Evolutionary conservation across 805 yeast species (phyloP), one percentile per base, ranked within the genome.

Genomic region (Barnettozyma wickerhamii): DNA sequence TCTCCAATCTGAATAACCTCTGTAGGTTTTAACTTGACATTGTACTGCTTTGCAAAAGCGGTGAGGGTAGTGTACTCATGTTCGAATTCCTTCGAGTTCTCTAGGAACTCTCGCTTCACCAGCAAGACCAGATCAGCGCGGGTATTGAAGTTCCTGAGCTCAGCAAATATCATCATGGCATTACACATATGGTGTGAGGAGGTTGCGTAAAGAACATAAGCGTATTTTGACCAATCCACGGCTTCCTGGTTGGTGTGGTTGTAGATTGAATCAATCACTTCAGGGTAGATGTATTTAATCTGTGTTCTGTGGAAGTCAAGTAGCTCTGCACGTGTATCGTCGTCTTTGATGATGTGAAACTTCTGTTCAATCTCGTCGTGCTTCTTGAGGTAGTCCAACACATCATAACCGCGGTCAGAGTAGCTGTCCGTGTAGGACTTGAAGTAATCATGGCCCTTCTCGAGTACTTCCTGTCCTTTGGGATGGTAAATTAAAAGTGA

Each of bases 191-290:
- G 76, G 19, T 65, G 62, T 7, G 63, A 49, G 40, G 71, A 64
- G 0, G 86, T 77, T 4, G 82, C 84, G 55, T 80, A 80, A 38
- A 75, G 75, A 5, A 79, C 75, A 53, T 81, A 81, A 0, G 84
- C 85, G 30, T 57, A 63, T 41, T 64, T 61, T 1, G 56, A 31
- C 78, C 78, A 72, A 28, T 68, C 60, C 4, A 70, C 59, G 0
- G 40, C 33, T 3, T 53, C 45, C 7, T 44, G 20, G 13, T 50
- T 50, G 1, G 46, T 46, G 10, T 48, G 41, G 6, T 42, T 34
- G 30, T 51, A 50, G 1, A 52, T 14, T 10, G 42, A 26, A 10
- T 51, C 42, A 27, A 54, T 54, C 17, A 52, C 53, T 38, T 52
- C 57, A 2, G 57, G 57, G 23, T 49, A 48, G 7, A 54, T 40